phyloP scores from a whole-genome alignment of 2,329 filamentous ascomycete genomes.

The Thielaviopsis ethacetica region DNA sequence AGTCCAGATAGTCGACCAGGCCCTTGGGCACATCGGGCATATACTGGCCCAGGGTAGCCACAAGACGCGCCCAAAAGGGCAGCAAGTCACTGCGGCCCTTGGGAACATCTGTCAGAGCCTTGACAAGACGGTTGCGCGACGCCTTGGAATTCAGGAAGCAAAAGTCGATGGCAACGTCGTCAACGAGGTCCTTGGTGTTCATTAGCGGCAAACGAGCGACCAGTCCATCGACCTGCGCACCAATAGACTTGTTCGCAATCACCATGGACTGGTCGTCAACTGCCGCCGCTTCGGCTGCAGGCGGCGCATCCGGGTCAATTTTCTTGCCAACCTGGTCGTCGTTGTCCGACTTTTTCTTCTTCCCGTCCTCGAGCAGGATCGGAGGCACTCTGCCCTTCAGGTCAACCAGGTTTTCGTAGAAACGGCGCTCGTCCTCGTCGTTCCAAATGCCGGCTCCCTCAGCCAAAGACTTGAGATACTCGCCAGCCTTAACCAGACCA shows the following conservation, averaged over 20 bases:
- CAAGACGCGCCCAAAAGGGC: constrained; percentile 78
- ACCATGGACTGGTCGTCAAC: constrained; percentile 74
- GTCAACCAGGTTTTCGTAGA: constrained; percentile 94
- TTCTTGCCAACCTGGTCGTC: constrained; percentile 77
- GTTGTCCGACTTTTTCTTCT: constrained; percentile 74
- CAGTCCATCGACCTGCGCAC: constrained; percentile 86
- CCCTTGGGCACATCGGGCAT: constrained; percentile 89
- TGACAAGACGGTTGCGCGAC: constrained; percentile 83
- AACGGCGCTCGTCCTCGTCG: constrained; percentile 92
- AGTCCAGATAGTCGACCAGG: constrained; percentile 80
- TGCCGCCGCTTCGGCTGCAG: constrained; percentile 30
- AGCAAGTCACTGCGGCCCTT: constrained; percentile 86
- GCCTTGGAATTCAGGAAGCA: constrained; percentile 98
- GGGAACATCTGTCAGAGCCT: constrained; percentile 83
- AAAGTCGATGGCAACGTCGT: constrained; percentile 88
- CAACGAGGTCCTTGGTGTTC: constrained; percentile 78
- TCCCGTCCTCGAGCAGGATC: constrained; percentile 82
- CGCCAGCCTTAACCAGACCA: constrained; percentile 82
- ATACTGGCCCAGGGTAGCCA: constrained; percentile 85
- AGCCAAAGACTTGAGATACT: constrained; percentile 77
- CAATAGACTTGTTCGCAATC: constrained; percentile 94
- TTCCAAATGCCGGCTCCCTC: constrained; percentile 96
- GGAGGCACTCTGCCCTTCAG: constrained; percentile 89
- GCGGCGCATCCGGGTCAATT: constrained; percentile 34
- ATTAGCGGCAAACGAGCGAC: constrained; percentile 78